A percentile compares a stretch with the other conserved stretches of the same genome.
Conservation (phyloP, 306 rosid genomes). For the Nissolia schottii region DNA sequence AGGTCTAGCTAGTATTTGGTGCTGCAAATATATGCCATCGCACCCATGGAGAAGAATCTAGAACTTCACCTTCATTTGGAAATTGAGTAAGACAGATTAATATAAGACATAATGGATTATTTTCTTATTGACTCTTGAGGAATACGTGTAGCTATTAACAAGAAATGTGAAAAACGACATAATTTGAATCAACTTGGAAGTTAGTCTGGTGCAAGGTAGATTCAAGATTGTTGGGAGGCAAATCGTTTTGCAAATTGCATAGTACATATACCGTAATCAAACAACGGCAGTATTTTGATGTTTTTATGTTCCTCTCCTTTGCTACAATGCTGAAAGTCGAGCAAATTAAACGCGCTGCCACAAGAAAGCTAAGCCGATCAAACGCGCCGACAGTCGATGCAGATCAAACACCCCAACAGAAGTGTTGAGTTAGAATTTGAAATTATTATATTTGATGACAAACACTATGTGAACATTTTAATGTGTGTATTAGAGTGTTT, state of each 20-base stretch:
- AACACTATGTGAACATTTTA: no score
- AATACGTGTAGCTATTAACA: not conserved
- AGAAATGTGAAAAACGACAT: not conserved
- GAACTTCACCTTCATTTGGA: slow-evolving; percentile 16
- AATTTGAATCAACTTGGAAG: not conserved
- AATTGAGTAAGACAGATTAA: not conserved
- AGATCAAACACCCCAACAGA: no score
- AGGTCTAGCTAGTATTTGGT: not conserved
- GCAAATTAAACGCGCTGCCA: no score
- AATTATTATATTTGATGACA: no score
- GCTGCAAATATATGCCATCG: not conserved
- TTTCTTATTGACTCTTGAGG: not conserved
- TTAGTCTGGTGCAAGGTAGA: not conserved
- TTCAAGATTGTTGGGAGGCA: not conserved
- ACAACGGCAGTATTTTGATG: not conserved
- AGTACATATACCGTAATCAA: not conserved
- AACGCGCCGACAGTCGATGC: no score
- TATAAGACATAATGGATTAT: not conserved
- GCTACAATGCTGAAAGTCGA: not conserved
- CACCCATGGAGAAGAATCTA: not conserved
- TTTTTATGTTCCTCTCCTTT: not conserved
- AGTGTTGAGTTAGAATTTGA: no score
- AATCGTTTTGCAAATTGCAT: not conserved
- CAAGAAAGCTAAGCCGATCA: no score
- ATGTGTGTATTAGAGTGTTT: no score